A percentile compares a stretch with the other conserved stretches of the same genome.
These are phyloP conservation scores for Penicillium soppii DNA, from an alignment of 495 filamentous ascomycete species.

Conservation along the genomic window DNA sequence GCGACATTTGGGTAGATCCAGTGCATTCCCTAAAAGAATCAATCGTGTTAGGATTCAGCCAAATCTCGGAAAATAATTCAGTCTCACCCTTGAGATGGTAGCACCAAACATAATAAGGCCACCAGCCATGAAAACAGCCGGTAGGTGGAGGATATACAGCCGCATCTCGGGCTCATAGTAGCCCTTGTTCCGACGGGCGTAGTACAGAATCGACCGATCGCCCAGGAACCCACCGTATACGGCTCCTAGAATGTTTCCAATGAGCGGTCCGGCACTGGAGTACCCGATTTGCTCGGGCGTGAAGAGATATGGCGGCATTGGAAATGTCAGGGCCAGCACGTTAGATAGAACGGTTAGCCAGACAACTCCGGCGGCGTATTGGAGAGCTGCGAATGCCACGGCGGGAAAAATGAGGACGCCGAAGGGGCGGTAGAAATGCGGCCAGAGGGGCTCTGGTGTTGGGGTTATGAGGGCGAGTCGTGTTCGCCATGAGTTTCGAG, in stretches of 20 bases:
- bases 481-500: constrained; percentile 23
- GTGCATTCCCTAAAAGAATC: constrained; percentile 30
- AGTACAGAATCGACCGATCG: constrained; percentile 39
- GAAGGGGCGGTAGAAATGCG: constrained; percentile 35
- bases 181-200: constrained; percentile 38
- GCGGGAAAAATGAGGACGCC: constrained; percentile 34
- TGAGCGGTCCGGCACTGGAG: constrained; percentile 38
- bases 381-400: constrained; percentile 38
- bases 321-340: constrained; percentile 32
- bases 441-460: constrained; percentile 33
- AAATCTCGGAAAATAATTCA: not conserved
- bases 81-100: constrained; percentile 26
- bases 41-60: not conserved
- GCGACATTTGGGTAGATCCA: constrained; percentile 34
- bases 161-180: constrained; percentile 47
- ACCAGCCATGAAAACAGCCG: constrained; percentile 24
- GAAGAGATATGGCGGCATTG: constrained; percentile 43
- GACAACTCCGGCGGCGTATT: constrained; percentile 37
- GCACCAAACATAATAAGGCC: constrained; percentile 40
- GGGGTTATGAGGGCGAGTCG: constrained; percentile 25
- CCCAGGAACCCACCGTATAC: constrained; percentile 38
- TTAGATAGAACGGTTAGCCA: constrained; percentile 36
- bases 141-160: constrained; percentile 37
- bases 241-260: constrained; percentile 40
- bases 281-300: constrained; percentile 38